phyloP scores from a whole-genome alignment of 805 yeast species.

The Saturnispora kantuleensis region DNA sequence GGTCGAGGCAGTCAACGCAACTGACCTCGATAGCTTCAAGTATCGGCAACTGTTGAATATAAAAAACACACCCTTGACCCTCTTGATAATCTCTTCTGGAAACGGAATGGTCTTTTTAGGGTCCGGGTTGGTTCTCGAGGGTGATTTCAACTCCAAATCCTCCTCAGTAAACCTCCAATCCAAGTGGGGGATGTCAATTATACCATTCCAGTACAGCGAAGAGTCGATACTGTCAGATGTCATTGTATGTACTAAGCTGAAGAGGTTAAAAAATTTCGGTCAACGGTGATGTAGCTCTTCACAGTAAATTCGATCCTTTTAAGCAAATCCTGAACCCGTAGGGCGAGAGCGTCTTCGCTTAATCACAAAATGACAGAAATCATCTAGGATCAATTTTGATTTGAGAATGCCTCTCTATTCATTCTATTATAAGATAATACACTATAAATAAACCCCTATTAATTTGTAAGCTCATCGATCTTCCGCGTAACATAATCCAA shows the following conservation, averaged over 20 bases:
- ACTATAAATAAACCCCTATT: no score
- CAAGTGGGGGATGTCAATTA: slow-evolving; percentile 18
- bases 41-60: slow-evolving; percentile 34
- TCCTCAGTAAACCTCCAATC: slow-evolving; percentile 22
- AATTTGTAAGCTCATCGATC: slow-evolving; percentile 40
- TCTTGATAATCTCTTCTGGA: slow-evolving; percentile 31
- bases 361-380: no score
- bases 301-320: no score
- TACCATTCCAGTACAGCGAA: slow-evolving; percentile 23
- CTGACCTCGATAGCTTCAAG: slow-evolving; percentile 37
- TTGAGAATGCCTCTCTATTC: no score
- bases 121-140: slow-evolving; percentile 27
- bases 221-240: background rate
- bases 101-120: slow-evolving; percentile 22
- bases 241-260: no score
- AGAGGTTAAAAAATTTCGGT: no score
- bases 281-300: no score
- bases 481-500: slow-evolving; percentile 77
- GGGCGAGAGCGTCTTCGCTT: no score
- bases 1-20: slow-evolving; percentile 38
- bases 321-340: no score
- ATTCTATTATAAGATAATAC: no score
- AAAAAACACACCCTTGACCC: slow-evolving; percentile 41
- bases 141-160: slow-evolving; percentile 20
- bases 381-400: no score